These are phyloP conservation scores for Aspergillus ustus DNA, from an alignment of 2,329 filamentous ascomycete species.

Conservation along the genomic window DNA sequence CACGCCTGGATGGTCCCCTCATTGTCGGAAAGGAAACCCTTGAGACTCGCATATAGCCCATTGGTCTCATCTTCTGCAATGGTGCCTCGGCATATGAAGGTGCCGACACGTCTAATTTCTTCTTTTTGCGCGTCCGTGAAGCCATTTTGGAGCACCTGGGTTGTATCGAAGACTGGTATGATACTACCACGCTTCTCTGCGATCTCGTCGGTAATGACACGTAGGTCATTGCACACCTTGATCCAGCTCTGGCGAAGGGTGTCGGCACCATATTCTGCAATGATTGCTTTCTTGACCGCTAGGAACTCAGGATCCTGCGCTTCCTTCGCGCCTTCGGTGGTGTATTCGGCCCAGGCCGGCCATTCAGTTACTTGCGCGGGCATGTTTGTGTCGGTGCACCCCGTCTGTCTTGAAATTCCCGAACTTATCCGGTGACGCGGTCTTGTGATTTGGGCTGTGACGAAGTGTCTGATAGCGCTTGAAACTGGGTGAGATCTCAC, in stretches of 20 bases:
- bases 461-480: neutral
- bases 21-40: neutral
- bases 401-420: neutral
- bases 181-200: neutral
- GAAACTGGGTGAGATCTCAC: neutral
- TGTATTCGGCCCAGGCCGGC: neutral
- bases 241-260: neutral
- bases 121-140: neutral
- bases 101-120: neutral
- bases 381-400: neutral
- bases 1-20: neutral
- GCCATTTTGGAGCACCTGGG: neutral
- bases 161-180: neutral
- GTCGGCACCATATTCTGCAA: neutral
- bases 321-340: neutral
- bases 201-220: neutral
- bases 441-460: neutral
- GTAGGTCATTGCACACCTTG: neutral
- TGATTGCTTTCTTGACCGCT: neutral
- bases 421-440: neutral
- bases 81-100: neutral
- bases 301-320: neutral
- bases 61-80: neutral
- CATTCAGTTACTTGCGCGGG: neutral
- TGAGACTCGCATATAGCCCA: neutral